Percentiles rank a stretch among this genome's conserved stretches.
Evolutionary conservation across 164 flowering plant genomes (phyloP).

Genomic region (Piper longum): DNA sequence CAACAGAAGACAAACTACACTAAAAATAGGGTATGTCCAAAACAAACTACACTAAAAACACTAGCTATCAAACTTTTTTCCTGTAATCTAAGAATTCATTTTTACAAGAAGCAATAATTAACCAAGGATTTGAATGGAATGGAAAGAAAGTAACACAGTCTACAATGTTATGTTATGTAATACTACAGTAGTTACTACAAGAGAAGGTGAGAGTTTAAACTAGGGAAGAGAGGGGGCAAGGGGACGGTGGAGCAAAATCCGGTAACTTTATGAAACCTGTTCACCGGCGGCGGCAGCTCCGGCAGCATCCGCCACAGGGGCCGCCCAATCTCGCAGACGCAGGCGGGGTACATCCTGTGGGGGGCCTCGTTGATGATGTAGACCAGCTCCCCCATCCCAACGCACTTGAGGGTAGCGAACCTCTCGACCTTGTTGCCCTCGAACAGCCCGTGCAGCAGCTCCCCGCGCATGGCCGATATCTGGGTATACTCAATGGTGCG

Average conservation of each 20-base stretch:
- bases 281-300: slow-evolving; percentile 36
- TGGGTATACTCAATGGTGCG: slow-evolving; percentile 43
- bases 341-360: slow-evolving; percentile 42
- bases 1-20: too few relatives aligned
- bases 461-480: slow-evolving; percentile 46
- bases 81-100: too few relatives aligned
- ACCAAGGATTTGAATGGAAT: too few relatives aligned
- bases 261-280: slow-evolving; percentile 42
- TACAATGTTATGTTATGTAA: too few relatives aligned
- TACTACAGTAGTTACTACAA: neutral
- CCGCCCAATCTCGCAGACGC: slow-evolving; percentile 38
- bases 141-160: too few relatives aligned
- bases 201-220: neutral
- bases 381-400: slow-evolving; percentile 42
- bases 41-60: too few relatives aligned
- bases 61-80: too few relatives aligned
- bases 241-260: slow-evolving; percentile 50
- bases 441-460: slow-evolving; percentile 32
- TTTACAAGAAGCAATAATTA: too few relatives aligned
- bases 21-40: too few relatives aligned
- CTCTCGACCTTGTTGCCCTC: slow-evolving; percentile 43
- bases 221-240: slow-evolving; percentile 8
- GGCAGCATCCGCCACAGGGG: slow-evolving; percentile 55
- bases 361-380: slow-evolving; percentile 55
- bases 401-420: slow-evolving; percentile 58